Conservation (phyloP, 345 rosid genomes). For the Hibiscus trionum region DNA sequence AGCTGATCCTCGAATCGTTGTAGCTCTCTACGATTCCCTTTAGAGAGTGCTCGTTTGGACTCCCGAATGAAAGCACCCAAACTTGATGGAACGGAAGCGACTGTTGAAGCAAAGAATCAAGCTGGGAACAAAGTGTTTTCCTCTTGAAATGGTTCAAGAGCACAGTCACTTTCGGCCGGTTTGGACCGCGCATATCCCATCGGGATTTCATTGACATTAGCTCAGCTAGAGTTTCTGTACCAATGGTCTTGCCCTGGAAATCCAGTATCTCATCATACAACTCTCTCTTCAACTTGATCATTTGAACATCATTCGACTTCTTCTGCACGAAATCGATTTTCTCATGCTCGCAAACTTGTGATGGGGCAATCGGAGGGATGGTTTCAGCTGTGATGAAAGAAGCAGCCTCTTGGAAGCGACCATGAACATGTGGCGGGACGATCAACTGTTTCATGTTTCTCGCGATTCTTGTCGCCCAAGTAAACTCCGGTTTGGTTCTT, state of each 20-base stretch:
- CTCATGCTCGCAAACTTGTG: slow-evolving; percentile 73
- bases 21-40: slow-evolving; percentile 71
- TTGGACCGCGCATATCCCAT: slow-evolving; percentile 68
- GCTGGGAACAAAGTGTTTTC: slow-evolving; percentile 87
- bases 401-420: slow-evolving; percentile 54
- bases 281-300: slow-evolving; percentile 78
- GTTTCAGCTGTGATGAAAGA: slow-evolving; percentile 28
- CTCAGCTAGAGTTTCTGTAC: slow-evolving; percentile 61
- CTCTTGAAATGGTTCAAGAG: slow-evolving; percentile 94
- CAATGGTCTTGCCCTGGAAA: slow-evolving; percentile 53
- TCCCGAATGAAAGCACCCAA: slow-evolving; percentile 88
- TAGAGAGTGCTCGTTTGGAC: slow-evolving; percentile 64
- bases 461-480: slow-evolving; percentile 84
- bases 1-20: slow-evolving; percentile 85
- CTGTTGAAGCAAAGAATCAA: slow-evolving; percentile 79
- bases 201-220: slow-evolving; percentile 74
- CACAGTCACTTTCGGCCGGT: slow-evolving; percentile 66
- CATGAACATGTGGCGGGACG: slow-evolving; percentile 54
- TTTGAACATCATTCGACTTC: slow-evolving; percentile 64
- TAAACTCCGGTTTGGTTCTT: slow-evolving; percentile 66
- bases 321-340: slow-evolving; percentile 84
- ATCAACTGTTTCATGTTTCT: slow-evolving; percentile 64
- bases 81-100: slow-evolving; percentile 86
- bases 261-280: slow-evolving; percentile 51
- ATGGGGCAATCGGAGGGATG: slow-evolving; percentile 27